phyloP scores from a whole-genome alignment of 345 rosid genomes.

The Hypericum perforatum region DNA sequence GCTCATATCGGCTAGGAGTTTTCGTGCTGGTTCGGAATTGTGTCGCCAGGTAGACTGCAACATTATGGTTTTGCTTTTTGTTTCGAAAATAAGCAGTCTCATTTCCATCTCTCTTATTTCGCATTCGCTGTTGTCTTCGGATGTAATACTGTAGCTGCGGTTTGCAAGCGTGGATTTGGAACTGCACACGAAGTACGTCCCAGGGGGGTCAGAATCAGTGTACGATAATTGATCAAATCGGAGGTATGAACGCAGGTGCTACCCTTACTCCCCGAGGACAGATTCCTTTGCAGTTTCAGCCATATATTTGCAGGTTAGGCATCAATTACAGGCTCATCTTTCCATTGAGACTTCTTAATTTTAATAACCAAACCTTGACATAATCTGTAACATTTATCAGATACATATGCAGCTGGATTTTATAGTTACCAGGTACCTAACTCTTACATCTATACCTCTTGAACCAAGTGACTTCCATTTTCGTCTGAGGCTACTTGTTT shows the following conservation, averaged over 20 bases:
- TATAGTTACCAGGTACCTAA: conserved; percentile 81
- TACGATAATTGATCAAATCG: conserved; percentile 69
- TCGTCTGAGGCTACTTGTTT: conserved; percentile 1
- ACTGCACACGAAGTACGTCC: conserved; percentile 56
- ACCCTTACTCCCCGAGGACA: conserved; percentile 72
- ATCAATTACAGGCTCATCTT: conserved; percentile 3
- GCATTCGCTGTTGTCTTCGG: not conserved
- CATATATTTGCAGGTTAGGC: conserved; percentile 77
- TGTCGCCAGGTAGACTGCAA: conserved; percentile 65
- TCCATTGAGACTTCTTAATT: conserved; percentile 7
- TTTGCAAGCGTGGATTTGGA: conserved; percentile 70
- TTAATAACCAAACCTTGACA: not conserved
- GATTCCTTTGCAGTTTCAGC: conserved; percentile 71
- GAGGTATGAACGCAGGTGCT: conserved; percentile 56
- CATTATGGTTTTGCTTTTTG: not conserved
- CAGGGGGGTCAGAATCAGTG: conserved; percentile 66
- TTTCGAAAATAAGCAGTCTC: no score
- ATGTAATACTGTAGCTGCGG: conserved; percentile 41
- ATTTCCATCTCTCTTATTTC: not conserved
- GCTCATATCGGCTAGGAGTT: conserved; percentile 87
- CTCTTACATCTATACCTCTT: no score
- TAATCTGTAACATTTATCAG: conserved; percentile 15
- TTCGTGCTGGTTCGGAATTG: conserved; percentile 72
- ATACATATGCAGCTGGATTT: conserved; percentile 93
- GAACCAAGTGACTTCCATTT: conserved; percentile 1